Evolutionary conservation across 352 stramenopile genomes (phyloP).

Genomic region (Globisporangium yorkense): DNA sequence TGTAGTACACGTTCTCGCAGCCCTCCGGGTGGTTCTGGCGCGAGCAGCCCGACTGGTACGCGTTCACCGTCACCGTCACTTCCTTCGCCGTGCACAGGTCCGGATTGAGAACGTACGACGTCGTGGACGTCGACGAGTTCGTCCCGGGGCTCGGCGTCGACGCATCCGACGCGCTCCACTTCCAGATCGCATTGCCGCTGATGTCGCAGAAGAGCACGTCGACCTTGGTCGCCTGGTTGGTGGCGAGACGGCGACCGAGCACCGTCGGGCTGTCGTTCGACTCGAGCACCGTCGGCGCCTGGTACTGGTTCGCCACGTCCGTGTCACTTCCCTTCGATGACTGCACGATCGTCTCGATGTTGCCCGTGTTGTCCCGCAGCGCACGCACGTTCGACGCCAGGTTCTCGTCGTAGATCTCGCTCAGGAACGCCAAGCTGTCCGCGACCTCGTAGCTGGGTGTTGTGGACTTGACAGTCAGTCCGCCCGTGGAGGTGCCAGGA

Average conservation of each 20-base stretch:
- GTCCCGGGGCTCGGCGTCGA: constrained; percentile 27
- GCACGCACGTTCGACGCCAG: constrained; percentile 40
- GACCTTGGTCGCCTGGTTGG: constrained; percentile 20
- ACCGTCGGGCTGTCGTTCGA: constrained; percentile 21
- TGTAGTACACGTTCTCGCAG: constrained; percentile 67
- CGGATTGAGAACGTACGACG: constrained; percentile 19
- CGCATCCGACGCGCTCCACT: constrained; percentile 38
- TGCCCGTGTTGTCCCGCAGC: constrained; percentile 42
- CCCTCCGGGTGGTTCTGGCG: constrained; percentile 59
- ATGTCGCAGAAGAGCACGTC: constrained; percentile 73
- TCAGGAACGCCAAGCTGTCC: constrained; percentile 34
- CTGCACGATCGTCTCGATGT: constrained; percentile 52
- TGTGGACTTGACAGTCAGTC: constrained; percentile 11
- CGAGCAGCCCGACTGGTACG: constrained; percentile 60
- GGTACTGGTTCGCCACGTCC: constrained; percentile 27
- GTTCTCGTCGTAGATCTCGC: constrained; percentile 44
- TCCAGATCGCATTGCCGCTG: constrained; percentile 68
- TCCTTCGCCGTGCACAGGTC: constrained; percentile 15
- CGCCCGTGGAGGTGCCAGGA: constrained; percentile 2
- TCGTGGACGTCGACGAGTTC: constrained; percentile 21
- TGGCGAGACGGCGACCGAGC: constrained; percentile 28
- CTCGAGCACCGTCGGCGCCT: constrained; percentile 41
- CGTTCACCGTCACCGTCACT: constrained; percentile 51
- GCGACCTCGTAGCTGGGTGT: constrained; percentile 19
- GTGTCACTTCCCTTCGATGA: constrained; percentile 28